phyloP scores from a whole-genome alignment of 2,329 filamentous ascomycete species.

The Fusarium humuli region DNA sequence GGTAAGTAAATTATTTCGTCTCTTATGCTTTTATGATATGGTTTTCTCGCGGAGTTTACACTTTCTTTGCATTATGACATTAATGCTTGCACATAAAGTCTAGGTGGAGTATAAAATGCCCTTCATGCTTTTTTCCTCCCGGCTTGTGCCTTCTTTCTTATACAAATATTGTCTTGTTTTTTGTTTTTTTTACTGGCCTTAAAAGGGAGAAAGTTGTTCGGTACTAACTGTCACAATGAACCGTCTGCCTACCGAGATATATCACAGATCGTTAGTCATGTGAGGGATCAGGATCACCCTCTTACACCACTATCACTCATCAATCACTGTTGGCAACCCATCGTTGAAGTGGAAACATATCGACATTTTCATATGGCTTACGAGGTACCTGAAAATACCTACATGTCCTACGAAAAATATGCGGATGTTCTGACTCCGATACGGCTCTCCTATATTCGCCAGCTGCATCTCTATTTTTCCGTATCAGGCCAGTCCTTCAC shows the following conservation, averaged over 20 bases:
- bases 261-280: background rate
- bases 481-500: fast-evolving
- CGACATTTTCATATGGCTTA: background rate
- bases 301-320: background rate
- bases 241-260: constrained; percentile 1
- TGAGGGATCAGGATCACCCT: background rate
- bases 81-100: too few species aligned
- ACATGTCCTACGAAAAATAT: background rate
- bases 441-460: constrained; percentile 15
- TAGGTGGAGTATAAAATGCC: too few species aligned
- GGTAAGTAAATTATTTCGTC: too few species aligned
- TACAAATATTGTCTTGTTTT: too few species aligned
- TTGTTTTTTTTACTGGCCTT: too few species aligned
- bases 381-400: background rate
- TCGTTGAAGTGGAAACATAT: constrained; percentile 5
- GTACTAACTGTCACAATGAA: background rate
- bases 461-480: fast-evolving
- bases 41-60: too few species aligned
- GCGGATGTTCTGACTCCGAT: background rate
- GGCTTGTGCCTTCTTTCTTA: too few species aligned
- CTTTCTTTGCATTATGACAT: too few species aligned
- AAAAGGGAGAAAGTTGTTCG: too few species aligned
- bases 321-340: constrained; percentile 1
- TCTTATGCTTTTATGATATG: too few species aligned
- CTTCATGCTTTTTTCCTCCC: too few species aligned